Evolutionary conservation across 805 yeast genomes (phyloP), one percentile per base, ranked within the genome.

Genomic region (Candida nanaspora): DNA sequence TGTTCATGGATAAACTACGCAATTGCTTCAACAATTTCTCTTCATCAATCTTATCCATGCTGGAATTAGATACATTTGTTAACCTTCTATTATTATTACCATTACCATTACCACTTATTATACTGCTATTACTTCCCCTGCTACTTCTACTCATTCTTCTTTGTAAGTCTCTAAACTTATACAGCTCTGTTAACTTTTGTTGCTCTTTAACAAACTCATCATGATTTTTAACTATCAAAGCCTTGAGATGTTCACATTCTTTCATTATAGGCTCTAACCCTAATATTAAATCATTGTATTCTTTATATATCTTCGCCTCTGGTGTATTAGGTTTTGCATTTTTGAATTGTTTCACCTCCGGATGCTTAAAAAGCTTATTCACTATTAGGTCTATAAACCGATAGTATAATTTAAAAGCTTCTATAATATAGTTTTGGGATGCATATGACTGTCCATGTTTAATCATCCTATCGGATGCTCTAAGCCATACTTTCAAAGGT

Each of bases 341-440:
- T 40, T 50, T 59, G 42, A 46, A 55, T 31, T 42, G 41, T 45
- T 55, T 57, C 39, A 72, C 47, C 21, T 66, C 72, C 0, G 79
- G 76, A 44, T 75, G 79, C 6, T 44, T 55, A 15, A 68, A 66
- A 33, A 78, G 50, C 37, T 61, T 62, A 56, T 74, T 70, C 40
- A 72, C 66, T 26, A 76, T 63, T 37, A 78, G 61, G 44, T 82
- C 85, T 19, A 80, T 70, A 48, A 76, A 80, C 41, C 88, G 59
- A 35, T 73, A 60, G 50, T 78, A 79, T 41, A 78, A 59, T 25
- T 77, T 57, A 50, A 72, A 82, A 0, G 86, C 76, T 43, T 72
- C 74, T 33, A 67, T 70, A 33, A 61, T 52, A 23, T 70, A 63
- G 14, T 65, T 62, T 33, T 68, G 74, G 18, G 57, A 54, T 16